Percentiles rank a stretch among this genome's conserved stretches.
Conservation (phyloP, 805 yeast genomes). For the Candida sphagnicola region DNA sequence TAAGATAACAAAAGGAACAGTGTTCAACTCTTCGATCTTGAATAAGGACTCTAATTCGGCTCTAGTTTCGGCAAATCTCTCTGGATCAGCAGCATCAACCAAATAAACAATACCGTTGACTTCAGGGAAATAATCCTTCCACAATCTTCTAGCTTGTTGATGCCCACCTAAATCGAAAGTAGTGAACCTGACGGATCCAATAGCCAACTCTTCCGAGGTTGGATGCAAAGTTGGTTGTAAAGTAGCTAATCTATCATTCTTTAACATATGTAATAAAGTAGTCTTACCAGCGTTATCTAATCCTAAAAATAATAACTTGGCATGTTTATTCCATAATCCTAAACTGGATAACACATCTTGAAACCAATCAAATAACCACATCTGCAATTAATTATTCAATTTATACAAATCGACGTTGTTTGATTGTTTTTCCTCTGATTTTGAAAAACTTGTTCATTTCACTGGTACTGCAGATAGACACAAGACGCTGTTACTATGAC, state of each 20-base stretch:
- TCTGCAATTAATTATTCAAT: constrained; percentile 1
- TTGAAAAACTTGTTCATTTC: not conserved
- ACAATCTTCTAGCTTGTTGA: constrained; percentile 96
- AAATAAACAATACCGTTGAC: constrained; percentile 95
- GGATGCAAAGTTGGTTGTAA: constrained; percentile 98
- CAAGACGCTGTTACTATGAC: not conserved
- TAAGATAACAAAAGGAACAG: constrained; percentile 87
- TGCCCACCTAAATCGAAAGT: constrained; percentile 99
- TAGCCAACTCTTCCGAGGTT: constrained; percentile 95
- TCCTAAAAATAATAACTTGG: constrained; percentile 43
- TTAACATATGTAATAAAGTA: constrained; percentile 45
- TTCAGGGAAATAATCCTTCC: constrained; percentile 99
- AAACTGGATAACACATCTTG: constrained; percentile 44
- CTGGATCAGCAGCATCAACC: constrained; percentile 96
- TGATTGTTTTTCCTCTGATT: not conserved
- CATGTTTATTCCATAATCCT: constrained; percentile 49
- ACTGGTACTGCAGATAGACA: constrained; percentile 1
- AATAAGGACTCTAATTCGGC: constrained; percentile 92
- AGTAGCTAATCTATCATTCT: constrained; percentile 96
- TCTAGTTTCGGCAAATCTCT: constrained; percentile 90
- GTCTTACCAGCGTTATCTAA: constrained; percentile 48
- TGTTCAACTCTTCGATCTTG: constrained; percentile 83
- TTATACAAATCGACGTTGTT: not conserved
- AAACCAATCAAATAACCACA: constrained; percentile 12
- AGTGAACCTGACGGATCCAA: constrained; percentile 94